A percentile compares a stretch with the other conserved stretches of the same genome.
phyloP scores from a whole-genome alignment of 129 eudicot species.

The Logfia minima region DNA sequence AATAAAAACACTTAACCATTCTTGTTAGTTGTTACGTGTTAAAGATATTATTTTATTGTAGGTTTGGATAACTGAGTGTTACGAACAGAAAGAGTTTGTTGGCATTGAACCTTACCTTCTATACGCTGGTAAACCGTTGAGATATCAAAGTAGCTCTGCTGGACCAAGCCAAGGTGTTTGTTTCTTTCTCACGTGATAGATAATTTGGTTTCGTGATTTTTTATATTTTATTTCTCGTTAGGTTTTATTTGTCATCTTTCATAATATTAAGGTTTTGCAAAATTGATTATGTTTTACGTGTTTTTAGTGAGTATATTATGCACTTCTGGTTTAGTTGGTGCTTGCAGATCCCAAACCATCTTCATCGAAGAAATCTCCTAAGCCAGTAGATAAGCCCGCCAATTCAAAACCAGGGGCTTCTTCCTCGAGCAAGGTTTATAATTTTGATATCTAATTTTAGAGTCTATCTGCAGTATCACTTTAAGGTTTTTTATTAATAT shows the following conservation, averaged over 20 bases:
- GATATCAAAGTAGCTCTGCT: slow-evolving; percentile 44
- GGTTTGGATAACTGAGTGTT: slow-evolving; percentile 88
- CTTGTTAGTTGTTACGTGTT: neutral
- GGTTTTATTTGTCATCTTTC: neutral
- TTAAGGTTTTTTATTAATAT: slow-evolving; percentile 17
- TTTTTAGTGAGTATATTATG: slow-evolving; percentile 12
- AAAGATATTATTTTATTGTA: slow-evolving; percentile 15
- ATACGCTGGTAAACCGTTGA: slow-evolving; percentile 94
- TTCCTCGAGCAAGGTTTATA: slow-evolving; percentile 51
- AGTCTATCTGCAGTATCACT: neutral
- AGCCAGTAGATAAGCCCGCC: slow-evolving; percentile 45
- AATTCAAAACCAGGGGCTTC: slow-evolving; percentile 40
- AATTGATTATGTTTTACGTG: neutral
- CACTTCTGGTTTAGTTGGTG: slow-evolving; percentile 22
- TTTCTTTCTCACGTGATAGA: slow-evolving; percentile 16
- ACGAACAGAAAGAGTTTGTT: slow-evolving; percentile 68
- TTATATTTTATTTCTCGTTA: neutral
- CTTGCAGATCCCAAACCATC: slow-evolving; percentile 56
- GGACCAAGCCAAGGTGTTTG: slow-evolving; percentile 54
- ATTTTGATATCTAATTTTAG: neutral
- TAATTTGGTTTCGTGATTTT: neutral
- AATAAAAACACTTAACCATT: no score
- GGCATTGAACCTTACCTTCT: slow-evolving; percentile 80
- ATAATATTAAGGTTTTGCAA: neutral
- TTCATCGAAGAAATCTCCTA: slow-evolving; percentile 44